Base-by-base conservation (phyloP, 371 early-diverging fungal species). In the Circinella umbellata region DNA sequence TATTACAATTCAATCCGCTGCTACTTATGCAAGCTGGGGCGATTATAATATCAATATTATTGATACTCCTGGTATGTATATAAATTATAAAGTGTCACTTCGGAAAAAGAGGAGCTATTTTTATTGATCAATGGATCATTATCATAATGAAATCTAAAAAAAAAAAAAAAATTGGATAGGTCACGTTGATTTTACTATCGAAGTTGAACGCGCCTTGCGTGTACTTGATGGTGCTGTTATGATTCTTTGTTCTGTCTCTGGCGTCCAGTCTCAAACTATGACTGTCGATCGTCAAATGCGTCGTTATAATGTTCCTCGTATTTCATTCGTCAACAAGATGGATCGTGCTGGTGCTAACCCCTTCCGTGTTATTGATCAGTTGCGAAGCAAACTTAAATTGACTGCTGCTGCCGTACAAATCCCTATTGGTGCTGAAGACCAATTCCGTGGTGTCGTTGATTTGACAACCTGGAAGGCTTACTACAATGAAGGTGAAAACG, bases 201-300 rank as follows among this genome's bases (percentile, higher is more conserved):
- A 96, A 78, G 95, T 95, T 13, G 96, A 96, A 77, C 88, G 95
- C 73, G 94, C 96, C 20, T 82, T 96, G 73, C 92, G 95, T 72
- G 95, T 95, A 38, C 82, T 96, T 72, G 96, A 96, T 79, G 95
- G 96, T 79, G 95, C 95, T 48, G 90, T 95, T 13, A 78, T 94
- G 68, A 93, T 96, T 47, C 80, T 96, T 71, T 94, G 94, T 77
- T 88, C 93, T 65, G 95, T 95, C 63, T 85, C 90, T 70, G 96
- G 96, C 71, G 96, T 96, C 34, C 92, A 94, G 78, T 88, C 89
- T 71, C 98, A 99, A 87, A 98, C 98, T 27, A 96, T 96, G 69
- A 99, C 98, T 11, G 98, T 99, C 35, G 97, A 97, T 80, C 92
- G 94, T 71, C 96, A 96, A 76, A 94, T 94, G 95, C 92, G 91